Evolutionary conservation across 495 filamentous ascomycete species (phyloP), one percentile per base, ranked within the genome.

Genomic region (Aspergillus nanangensis): DNA sequence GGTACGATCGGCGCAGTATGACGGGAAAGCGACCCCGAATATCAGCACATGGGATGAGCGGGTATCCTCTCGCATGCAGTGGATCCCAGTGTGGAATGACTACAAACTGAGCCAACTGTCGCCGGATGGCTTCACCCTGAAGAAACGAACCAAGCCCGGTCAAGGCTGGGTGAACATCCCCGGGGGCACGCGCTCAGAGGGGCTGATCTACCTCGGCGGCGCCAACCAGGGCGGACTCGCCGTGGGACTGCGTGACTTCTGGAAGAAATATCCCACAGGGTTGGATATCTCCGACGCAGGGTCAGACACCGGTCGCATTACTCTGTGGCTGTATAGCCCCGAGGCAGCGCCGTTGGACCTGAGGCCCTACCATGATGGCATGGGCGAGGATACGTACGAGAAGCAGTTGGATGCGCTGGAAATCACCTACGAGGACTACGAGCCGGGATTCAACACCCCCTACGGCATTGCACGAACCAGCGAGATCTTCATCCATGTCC

Each of bases 371-470:
- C 75, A 78, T 22, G 72, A 77, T 41, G 70, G 72, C 9, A 45
- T 78, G 20, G 69, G 66, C 0, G 36, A 70, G 33, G 62, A 75
- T 39, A 67, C 63, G 0, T 77, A 76, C 32, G 61, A 56, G 4
- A 60, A 75, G 25, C 72, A 78, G 39, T 41, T 74, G 0, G 70
- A 76, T 22, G 75, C 70, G 1, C 62, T 77, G 13, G 61, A 75
- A n/a, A 67, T 77, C n/a, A 78, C 75, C 0, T 78, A 78, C 44
- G 75, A 78, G 33, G 75, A 78, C 39, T 77, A 62, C 15, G 74
- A 77, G 40, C 65, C 55, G 3, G 71, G 65, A 1, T 71, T 69
- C 41, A 61, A 63, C 35, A 74, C 74, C 1, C 65, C 72, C 1
- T 66, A 71, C 37, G 75, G 74, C 4, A 71, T 77, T 19, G 72